These are phyloP conservation scores for Picea abies DNA, from an alignment of 83 land plant species.

Conservation along the genomic window DNA sequence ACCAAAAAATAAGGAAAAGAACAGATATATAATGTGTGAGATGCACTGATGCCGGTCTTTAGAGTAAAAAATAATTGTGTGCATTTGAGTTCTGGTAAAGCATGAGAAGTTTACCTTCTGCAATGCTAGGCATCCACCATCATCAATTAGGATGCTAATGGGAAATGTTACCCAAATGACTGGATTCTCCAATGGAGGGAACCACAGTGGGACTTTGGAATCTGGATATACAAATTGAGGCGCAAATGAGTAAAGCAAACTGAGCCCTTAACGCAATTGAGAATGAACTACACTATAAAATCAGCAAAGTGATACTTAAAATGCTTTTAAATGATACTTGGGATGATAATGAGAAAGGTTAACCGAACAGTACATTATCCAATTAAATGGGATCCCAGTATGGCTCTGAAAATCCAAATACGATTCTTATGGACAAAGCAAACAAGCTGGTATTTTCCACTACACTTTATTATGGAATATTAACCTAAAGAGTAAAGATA, in stretches of 20 bases:
- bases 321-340: background rate
- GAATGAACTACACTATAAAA: background rate
- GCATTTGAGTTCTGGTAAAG: no score
- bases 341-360: background rate
- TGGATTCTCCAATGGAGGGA: background rate
- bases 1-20: no score
- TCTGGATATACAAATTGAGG: background rate
- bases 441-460: background rate
- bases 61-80: no score
- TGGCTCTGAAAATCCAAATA: background rate
- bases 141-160: background rate
- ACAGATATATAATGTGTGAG: no score
- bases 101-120: conserved; percentile 37
- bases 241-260: background rate
- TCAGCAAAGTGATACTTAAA: background rate
- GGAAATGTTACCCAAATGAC: background rate
- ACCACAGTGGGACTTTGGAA: background rate
- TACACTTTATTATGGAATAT: background rate
- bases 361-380: background rate
- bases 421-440: background rate
- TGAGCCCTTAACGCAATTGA: background rate
- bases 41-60: no score
- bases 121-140: no score
- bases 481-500: no score
- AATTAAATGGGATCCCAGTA: background rate